These are phyloP conservation scores for Cryptococcus sp. DNA, from an alignment of 1,284 basidiomycete species.

Conservation along the genomic window DNA sequence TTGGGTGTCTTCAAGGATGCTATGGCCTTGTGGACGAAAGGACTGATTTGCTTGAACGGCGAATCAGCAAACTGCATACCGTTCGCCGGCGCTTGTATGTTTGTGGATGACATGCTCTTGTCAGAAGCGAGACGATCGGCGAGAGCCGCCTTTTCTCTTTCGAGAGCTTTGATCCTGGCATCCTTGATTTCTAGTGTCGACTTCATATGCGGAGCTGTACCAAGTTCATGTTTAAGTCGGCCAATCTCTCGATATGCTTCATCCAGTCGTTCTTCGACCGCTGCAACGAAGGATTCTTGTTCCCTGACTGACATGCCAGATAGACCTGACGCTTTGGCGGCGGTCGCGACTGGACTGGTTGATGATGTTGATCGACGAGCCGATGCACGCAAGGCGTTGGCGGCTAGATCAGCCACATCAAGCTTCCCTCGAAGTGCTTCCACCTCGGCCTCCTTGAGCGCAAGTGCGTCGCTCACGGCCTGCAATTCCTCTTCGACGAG, in stretches of 20 bases:
- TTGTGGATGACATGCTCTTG: conserved; percentile 3
- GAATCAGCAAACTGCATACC: conserved; percentile 26
- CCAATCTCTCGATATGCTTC: conserved; percentile 78
- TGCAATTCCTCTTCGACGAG: conserved; percentile 26
- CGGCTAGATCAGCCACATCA: conserved; percentile 16
- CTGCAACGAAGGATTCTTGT: conserved; percentile 49
- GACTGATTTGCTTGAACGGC: conserved; percentile 35
- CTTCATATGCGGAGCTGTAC: conserved; percentile 35
- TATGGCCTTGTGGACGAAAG: conserved; percentile 41
- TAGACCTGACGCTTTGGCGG: conserved; percentile 4
- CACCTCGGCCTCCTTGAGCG: conserved; percentile 36
- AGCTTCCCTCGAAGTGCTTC: conserved; percentile 29
- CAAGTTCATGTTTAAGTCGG: conserved; percentile 66
- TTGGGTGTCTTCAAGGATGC: conserved; percentile 43
- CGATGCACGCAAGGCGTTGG: conserved; percentile 9
- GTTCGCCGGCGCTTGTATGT: background rate
- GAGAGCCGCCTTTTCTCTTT: conserved; percentile 44
- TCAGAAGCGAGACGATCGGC: conserved; percentile 27
- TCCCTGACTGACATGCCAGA: background rate
- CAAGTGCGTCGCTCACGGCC: conserved; percentile 16
- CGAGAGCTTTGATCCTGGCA: conserved; percentile 42
- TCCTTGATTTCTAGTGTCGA: conserved; percentile 41
- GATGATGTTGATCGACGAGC: conserved; percentile 14
- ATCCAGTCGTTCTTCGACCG: conserved; percentile 73
- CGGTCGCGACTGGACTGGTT: background rate